Base-by-base conservation (phyloP, 192 early-diverging fungal genomes). In the Linnemannia exigua region DNA sequence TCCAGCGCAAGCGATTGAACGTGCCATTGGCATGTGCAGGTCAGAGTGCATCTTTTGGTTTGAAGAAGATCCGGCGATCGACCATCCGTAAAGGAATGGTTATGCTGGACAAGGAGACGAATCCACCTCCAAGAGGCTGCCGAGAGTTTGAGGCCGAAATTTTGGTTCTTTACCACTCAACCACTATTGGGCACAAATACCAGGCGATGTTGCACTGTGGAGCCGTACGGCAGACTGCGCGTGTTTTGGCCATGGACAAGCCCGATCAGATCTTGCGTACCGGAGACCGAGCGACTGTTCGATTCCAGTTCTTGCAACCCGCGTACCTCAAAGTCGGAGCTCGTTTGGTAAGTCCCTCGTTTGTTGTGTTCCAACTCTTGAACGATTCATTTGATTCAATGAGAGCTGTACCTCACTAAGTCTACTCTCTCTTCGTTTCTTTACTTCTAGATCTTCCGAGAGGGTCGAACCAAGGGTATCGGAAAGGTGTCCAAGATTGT, bases 181-280 rank as follows among this genome's bases (percentile, higher is more conserved):
- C 97, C 0, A 98, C 97, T 9, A 98, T 98, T 74, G 92, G 92
- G 17, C 90, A 91, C 70, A 95, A 95, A 74, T 98, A 98, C 88
- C 97, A 98, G 89, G 97, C 97, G 6, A 98, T 98, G 97, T 77
- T 98, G 67, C 97, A 98, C 75, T 98, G 96, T 76, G 96, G 97
- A 0, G 91, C 91, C 67, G 95, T 94, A 12, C 91, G 97, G 22
- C 97, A 98, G 88, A 97, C 97, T 0, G 97, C 96, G 0, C 90
- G 93, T 48, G 95, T 98, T 28, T 87, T 96, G 48, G 90, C 93
- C 0, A 88, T 96, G 90, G 92, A 95, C 68, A 90, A 91, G 22
- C 78, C 84, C 2, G 84, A 86, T 46, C 88, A 86, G 46, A 90
- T 96, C 9, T 84, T 98, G 87, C 91, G 97, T 38, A 97, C 97